Evolutionary conservation across 352 stramenopile genomes (phyloP).

Genomic region (Phytophthora citrophthora): DNA sequence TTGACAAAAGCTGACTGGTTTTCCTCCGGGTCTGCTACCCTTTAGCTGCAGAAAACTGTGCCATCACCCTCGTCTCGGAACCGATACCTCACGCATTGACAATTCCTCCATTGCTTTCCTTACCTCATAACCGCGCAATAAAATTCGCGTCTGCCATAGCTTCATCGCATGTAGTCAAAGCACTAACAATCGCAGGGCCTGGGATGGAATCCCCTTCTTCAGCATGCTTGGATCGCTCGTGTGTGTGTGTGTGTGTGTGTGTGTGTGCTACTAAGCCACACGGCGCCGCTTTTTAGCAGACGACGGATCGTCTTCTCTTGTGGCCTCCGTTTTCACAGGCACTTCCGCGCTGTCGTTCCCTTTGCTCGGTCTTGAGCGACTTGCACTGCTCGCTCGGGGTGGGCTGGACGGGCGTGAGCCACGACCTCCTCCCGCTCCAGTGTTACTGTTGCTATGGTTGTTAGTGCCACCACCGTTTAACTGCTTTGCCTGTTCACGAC

Average conservation of each 20-base stretch:
- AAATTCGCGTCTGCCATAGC: conserved; percentile 15
- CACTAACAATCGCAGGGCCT: not conserved
- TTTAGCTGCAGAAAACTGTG: conserved; percentile 71
- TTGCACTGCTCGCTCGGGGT: conserved; percentile 20
- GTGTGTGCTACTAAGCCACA: conserved; percentile 37
- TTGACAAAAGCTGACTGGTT: conserved; percentile 15
- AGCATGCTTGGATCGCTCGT: conserved; percentile 7
- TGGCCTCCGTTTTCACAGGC: conserved; percentile 37
- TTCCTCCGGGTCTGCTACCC: not conserved
- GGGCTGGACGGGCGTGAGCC: conserved; percentile 29
- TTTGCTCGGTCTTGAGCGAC: conserved; percentile 21
- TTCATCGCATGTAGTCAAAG: conserved; percentile 31
- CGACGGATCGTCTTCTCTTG: conserved; percentile 36
- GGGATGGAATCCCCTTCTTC: not conserved
- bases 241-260: not conserved
- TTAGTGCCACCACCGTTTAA: conserved; percentile 50
- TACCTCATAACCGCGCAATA: conserved; percentile 16
- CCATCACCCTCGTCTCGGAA: conserved; percentile 49
- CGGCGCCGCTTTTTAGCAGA: conserved; percentile 64
- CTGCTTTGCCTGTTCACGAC: conserved; percentile 83
- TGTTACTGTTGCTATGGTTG: conserved; percentile 45
- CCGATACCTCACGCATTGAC: conserved; percentile 72
- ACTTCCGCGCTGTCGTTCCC: conserved; percentile 27
- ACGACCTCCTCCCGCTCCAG: conserved; percentile 27
- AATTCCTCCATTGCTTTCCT: conserved; percentile 1